These are phyloP conservation scores for Apiospora marii DNA, from an alignment of 2,329 filamentous ascomycete genomes.

Conservation along the genomic window DNA sequence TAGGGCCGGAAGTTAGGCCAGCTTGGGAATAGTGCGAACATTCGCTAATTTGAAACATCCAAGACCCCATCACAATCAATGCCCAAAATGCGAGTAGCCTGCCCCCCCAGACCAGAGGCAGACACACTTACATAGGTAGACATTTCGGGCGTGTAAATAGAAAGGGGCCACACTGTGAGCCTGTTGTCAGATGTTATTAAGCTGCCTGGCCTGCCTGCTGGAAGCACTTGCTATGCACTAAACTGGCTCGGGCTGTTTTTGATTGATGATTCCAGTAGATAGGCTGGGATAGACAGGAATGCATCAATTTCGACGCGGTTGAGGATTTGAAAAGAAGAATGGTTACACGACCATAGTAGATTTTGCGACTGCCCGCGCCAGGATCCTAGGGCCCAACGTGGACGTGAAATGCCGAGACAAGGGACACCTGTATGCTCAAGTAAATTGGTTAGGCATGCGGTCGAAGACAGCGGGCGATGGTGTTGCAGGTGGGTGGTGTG, in stretches of 20 bases:
- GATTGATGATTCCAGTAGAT: constrained; percentile 3
- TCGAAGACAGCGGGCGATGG: not conserved
- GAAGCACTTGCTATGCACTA: constrained; percentile 6
- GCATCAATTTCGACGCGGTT: not conserved
- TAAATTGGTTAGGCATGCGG: not conserved
- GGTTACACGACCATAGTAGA: not conserved
- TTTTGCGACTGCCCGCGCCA: not conserved
- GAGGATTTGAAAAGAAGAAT: not conserved
- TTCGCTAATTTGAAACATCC: constrained; percentile 43
- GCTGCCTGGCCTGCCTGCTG: not conserved
- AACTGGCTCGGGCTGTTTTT: not conserved
- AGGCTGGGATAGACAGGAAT: not conserved
- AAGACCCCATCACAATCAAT: constrained; percentile 39
- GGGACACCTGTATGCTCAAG: not conserved
- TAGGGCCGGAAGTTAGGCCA: constrained; percentile 16
- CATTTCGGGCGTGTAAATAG: not conserved
- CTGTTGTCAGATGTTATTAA: not conserved
- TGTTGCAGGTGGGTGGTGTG: not conserved
- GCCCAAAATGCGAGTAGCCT: constrained; percentile 33
- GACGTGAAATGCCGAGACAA: constrained; percentile 9
- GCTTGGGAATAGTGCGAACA: constrained; percentile 34
- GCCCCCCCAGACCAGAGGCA: not conserved
- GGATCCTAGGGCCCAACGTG: not conserved
- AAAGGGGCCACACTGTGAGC: not conserved
- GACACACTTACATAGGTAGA: not conserved